These are phyloP conservation scores for Penicillium janthinellum DNA, from an alignment of 2,329 filamentous ascomycete species.

Conservation along the genomic window DNA sequence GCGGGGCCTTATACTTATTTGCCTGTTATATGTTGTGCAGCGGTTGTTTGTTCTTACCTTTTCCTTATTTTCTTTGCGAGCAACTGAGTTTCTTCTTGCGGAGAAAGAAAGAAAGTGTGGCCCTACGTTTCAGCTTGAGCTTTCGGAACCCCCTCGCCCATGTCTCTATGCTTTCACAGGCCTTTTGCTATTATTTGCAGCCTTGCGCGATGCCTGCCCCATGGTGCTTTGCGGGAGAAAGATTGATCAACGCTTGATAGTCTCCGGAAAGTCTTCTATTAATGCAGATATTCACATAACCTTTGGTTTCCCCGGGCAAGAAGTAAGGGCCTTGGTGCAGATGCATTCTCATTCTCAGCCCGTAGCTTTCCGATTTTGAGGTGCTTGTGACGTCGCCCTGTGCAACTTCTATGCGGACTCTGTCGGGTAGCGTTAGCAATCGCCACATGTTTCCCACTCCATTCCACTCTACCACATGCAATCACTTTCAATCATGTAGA, in stretches of 20 bases:
- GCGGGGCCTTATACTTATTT: constrained; percentile 25
- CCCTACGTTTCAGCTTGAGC: constrained; percentile 16
- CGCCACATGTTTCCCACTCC: too few species aligned
- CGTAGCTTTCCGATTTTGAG: not conserved
- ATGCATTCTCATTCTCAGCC: not conserved
- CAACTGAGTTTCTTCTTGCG: constrained; percentile 20
- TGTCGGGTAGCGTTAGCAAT: too few species aligned
- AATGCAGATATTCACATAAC: constrained; percentile 29
- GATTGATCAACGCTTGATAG: constrained; percentile 26
- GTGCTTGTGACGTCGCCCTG: too few species aligned
- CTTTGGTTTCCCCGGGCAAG: not conserved
- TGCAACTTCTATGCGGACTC: too few species aligned
- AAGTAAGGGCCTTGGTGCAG: not conserved
- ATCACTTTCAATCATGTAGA: too few species aligned
- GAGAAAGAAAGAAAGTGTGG: constrained; percentile 13
- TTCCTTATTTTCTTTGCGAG: constrained; percentile 15
- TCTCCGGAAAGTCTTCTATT: constrained; percentile 24
- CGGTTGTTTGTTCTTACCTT: constrained; percentile 22
- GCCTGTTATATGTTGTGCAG: constrained; percentile 27
- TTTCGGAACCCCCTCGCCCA: constrained; percentile 9
- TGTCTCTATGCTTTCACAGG: not conserved
- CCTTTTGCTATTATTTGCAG: not conserved
- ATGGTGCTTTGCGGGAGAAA: constrained; percentile 9
- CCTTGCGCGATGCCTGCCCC: constrained; percentile 1
- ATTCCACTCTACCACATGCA: too few species aligned